phyloP scores from a whole-genome alignment of 257 asterid genomes.

The Plantago ovata region DNA sequence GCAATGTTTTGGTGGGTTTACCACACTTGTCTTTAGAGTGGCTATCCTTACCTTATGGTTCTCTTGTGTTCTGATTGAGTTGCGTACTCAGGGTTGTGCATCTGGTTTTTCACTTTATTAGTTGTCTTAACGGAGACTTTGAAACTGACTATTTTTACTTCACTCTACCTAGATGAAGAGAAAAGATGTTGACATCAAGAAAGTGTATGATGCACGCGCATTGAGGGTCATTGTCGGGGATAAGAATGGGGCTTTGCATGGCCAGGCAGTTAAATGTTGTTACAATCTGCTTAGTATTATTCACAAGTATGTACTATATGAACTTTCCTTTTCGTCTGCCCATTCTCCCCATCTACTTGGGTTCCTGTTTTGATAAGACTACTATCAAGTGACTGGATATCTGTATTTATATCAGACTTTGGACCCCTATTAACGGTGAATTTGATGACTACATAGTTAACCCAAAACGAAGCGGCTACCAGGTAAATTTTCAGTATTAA shows the following conservation, averaged over 20 bases:
- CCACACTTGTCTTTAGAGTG: background rate
- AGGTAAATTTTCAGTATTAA: slow-evolving; percentile 36
- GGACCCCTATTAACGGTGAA: slow-evolving; percentile 96
- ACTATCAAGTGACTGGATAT: slow-evolving; percentile 15
- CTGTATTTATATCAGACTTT: slow-evolving; percentile 41
- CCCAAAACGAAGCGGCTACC: slow-evolving; percentile 99
- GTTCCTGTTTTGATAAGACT: slow-evolving; percentile 16
- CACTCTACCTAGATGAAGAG: slow-evolving; percentile 70
- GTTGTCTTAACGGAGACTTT: slow-evolving; percentile 12
- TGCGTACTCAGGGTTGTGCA: too few species aligned
- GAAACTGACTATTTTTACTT: slow-evolving; percentile 24
- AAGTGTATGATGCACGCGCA: slow-evolving; percentile 93
- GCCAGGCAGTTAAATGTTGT: slow-evolving; percentile 92
- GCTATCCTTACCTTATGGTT: slow-evolving; percentile 7
- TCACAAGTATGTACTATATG: slow-evolving; percentile 61
- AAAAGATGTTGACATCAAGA: slow-evolving; percentile 69
- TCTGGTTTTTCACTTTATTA: too few species aligned
- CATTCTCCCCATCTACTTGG: slow-evolving; percentile 12
- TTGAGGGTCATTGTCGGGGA: slow-evolving; percentile 94
- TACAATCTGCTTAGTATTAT: slow-evolving; percentile 90
- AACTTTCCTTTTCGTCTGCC: slow-evolving; percentile 8
- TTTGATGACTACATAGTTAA: slow-evolving; percentile 89
- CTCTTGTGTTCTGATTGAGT: slow-evolving; percentile 4
- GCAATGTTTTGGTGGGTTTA: slow-evolving; percentile 3
- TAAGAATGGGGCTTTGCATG: slow-evolving; percentile 82